Evolutionary conservation across 495 filamentous ascomycete genomes (phyloP), one percentile per base, ranked within the genome.

Genomic region (Annulohypoxylon moriforme): DNA sequence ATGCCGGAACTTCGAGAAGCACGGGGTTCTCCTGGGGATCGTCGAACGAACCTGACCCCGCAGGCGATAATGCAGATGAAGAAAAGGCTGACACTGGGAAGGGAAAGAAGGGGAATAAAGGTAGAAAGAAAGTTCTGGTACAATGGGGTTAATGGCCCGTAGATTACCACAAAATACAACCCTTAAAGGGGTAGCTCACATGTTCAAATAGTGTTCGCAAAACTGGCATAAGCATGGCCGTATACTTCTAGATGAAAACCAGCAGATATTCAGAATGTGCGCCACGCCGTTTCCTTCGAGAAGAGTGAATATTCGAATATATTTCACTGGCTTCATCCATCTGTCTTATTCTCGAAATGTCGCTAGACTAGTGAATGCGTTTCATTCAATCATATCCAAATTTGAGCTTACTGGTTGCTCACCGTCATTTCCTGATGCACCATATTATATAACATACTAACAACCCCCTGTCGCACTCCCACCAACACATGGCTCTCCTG

Each of bases 41-140:
- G 36, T 55, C 69, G 10, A 36, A 58, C 1, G 58, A 25, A 8
- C 61, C 36, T 3, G 24, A 20, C 16, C 60, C 52, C n/a, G 40
- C 56, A 7, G 63, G 38, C 14, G 74, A 67, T n/a, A 68, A 63
- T 22, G 79, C 71, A 6, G 73, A 75, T 3, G 83, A 79, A 14
- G 80, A 79, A 9, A 79, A 80, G 0, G 79, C 64, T 6, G 80
- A 73, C 44, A 74, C 67, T 11, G 75, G 75, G 10, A 85, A 85
- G 53, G 86, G 86, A 0, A 92, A 91, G 79, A 92, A 92, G 61
- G 90, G 91, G 14, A 94, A 90, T 67, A 90, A 93, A 80, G 89
- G 87, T 68, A 92, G 93, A 78, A 95, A 95, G 81, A 91, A 95
- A 80, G 89, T 92, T 3, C 79, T 94, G 57, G 86, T 89, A 59